phyloP scores from a whole-genome alignment of 2,329 filamentous ascomycete species.

The Pseudogymnoascus sp. region DNA sequence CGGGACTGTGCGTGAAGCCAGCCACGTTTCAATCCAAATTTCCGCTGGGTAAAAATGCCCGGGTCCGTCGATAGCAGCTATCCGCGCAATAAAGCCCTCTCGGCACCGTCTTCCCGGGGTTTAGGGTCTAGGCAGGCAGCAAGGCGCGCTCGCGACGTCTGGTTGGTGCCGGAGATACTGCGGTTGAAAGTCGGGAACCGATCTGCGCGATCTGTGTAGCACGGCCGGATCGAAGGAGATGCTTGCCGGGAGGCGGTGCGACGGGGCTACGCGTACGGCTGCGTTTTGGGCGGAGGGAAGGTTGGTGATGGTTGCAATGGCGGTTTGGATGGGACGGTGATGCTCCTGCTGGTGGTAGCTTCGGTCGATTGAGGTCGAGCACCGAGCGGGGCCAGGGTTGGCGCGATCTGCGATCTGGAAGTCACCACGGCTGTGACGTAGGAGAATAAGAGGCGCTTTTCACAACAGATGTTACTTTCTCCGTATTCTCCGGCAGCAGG shows the following conservation, averaged over 20 bases:
- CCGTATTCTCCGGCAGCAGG: background rate
- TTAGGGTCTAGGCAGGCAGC: background rate
- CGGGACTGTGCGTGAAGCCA: background rate
- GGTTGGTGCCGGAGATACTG: background rate
- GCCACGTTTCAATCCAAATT: background rate
- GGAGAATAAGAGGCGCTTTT: background rate
- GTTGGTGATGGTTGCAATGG: background rate
- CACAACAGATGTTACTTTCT: background rate
- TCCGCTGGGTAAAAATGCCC: background rate
- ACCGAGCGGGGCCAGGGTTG: background rate
- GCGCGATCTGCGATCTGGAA: background rate
- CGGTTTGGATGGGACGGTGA: background rate
- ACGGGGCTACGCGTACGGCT: background rate
- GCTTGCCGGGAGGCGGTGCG: background rate
- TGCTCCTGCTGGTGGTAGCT: background rate
- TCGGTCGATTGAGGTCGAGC: background rate
- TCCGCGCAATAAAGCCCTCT: background rate
- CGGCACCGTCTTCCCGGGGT: background rate
- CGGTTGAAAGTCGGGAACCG: background rate
- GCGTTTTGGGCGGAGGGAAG: background rate
- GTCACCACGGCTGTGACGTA: background rate
- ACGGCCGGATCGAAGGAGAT: background rate
- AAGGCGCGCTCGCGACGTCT: background rate
- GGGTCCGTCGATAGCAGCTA: background rate
- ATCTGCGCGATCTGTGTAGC: slow-evolving; percentile 1